phyloP scores from a whole-genome alignment of 2,329 filamentous ascomycete species.

The Ophiostoma pallidulum region DNA sequence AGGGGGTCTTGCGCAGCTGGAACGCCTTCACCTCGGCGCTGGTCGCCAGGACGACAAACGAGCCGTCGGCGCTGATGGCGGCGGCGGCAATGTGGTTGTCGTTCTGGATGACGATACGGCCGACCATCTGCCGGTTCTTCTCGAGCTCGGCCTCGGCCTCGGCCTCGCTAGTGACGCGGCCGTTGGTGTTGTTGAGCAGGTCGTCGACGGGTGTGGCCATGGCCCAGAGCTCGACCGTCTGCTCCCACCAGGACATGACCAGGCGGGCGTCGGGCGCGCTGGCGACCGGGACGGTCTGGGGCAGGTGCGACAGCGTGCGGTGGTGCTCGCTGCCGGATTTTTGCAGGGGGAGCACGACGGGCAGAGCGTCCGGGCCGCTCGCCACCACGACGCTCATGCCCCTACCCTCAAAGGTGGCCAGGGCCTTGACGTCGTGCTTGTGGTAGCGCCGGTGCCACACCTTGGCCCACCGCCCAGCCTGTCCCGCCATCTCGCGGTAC shows the following conservation, averaged over 20 bases:
- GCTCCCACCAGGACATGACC: constrained; percentile 86
- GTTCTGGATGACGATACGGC: constrained; percentile 58
- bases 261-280: constrained; percentile 67
- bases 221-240: constrained; percentile 76
- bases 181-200: constrained; percentile 34
- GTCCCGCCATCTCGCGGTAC: constrained; percentile 54
- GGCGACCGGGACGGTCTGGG: constrained; percentile 63
- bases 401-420: constrained; percentile 80
- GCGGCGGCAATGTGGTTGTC: constrained; percentile 72
- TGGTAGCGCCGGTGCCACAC: constrained; percentile 81
- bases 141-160: constrained; percentile 24
- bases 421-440: constrained; percentile 87
- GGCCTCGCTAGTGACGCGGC: constrained; percentile 24
- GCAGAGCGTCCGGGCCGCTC: constrained; percentile 81
- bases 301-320: constrained; percentile 71
- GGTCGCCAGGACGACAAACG: constrained; percentile 67
- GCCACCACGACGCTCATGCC: constrained; percentile 81
- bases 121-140: constrained; percentile 55
- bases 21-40: constrained; percentile 68
- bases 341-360: constrained; percentile 70
- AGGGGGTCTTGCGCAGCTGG: constrained; percentile 46
- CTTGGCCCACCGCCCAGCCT: constrained; percentile 64
- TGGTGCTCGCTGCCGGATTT: constrained; percentile 73
- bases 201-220: constrained; percentile 37
- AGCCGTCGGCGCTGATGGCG: constrained; percentile 60